Evolutionary conservation across 352 stramenopile species (phyloP).

Genomic region (Pythium utonaiense): DNA sequence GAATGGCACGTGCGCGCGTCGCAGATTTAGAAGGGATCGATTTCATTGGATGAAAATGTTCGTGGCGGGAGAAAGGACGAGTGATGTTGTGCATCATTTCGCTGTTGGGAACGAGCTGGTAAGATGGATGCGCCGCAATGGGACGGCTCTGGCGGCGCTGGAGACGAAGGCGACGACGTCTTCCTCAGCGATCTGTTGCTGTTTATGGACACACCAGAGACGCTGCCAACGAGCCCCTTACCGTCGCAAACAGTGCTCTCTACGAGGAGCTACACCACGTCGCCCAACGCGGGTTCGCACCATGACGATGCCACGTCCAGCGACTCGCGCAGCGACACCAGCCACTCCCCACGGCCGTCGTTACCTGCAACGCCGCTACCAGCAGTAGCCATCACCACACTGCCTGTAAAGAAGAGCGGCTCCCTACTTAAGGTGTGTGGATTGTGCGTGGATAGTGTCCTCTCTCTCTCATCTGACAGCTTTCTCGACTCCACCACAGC

Average conservation of each 20-base stretch:
- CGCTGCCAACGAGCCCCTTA: background rate
- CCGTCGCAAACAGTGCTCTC: background rate
- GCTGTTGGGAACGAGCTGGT: background rate
- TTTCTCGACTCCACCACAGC: background rate
- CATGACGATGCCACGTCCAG: background rate
- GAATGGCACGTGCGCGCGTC: background rate
- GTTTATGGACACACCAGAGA: background rate
- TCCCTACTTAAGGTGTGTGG: background rate
- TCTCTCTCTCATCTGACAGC: background rate
- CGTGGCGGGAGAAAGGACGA: background rate
- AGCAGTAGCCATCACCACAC: background rate
- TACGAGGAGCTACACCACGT: background rate
- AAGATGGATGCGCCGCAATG: background rate
- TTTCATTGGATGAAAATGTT: background rate
- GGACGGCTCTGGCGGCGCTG: background rate
- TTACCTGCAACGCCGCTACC: background rate
- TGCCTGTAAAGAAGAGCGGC: background rate
- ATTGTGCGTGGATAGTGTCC: background rate
- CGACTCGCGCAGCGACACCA: background rate
- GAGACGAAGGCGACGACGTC: constrained; percentile 6
- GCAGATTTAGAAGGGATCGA: background rate
- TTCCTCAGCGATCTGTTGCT: constrained; percentile 9
- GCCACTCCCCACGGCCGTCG: background rate
- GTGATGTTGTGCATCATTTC: background rate
- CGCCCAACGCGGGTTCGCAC: background rate